Conservation (phyloP, 2,329 filamentous ascomycete genomes). For the Penicillium griseofulvum region DNA sequence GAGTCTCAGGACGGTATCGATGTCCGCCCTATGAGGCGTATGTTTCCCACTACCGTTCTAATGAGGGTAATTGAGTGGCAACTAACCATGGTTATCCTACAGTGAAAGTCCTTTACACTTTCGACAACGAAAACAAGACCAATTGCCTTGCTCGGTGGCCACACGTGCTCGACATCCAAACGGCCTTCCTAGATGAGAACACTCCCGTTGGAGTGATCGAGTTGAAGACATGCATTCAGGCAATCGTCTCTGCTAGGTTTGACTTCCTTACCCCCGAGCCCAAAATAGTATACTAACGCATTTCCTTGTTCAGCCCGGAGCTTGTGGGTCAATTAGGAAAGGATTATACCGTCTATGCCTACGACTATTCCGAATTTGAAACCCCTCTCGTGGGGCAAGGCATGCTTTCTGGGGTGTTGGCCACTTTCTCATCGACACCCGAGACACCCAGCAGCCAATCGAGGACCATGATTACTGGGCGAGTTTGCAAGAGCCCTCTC, state of each 20-base stretch:
- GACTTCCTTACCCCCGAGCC: slow-evolving; percentile 18
- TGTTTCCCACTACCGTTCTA: slow-evolving; percentile 32
- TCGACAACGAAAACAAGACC: slow-evolving; percentile 82
- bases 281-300: slow-evolving; percentile 7
- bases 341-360: slow-evolving; percentile 96
- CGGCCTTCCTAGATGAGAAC: slow-evolving; percentile 74
- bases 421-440: slow-evolving; percentile 53
- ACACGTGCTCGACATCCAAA: slow-evolving; percentile 74
- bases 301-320: slow-evolving; percentile 66
- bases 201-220: slow-evolving; percentile 84
- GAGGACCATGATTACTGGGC: slow-evolving; percentile 73
- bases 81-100: slow-evolving; percentile 22
- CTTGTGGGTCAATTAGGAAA: slow-evolving; percentile 68
- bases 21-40: slow-evolving; percentile 66
- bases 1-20: slow-evolving; percentile 54
- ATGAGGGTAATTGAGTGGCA: background rate
- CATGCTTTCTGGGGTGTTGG: slow-evolving; percentile 82
- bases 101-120: slow-evolving; percentile 98
- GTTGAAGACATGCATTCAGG: slow-evolving; percentile 79
- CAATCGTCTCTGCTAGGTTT: slow-evolving; percentile 65
- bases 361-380: slow-evolving; percentile 94
- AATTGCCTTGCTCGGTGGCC: slow-evolving; percentile 87
- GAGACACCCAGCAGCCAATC: slow-evolving; percentile 55
- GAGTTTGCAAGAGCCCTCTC: slow-evolving; percentile 81
- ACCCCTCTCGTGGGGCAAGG: slow-evolving; percentile 92